Base-by-base conservation (phyloP, 2,329 filamentous ascomycete species). In the Xylaria sp. region DNA sequence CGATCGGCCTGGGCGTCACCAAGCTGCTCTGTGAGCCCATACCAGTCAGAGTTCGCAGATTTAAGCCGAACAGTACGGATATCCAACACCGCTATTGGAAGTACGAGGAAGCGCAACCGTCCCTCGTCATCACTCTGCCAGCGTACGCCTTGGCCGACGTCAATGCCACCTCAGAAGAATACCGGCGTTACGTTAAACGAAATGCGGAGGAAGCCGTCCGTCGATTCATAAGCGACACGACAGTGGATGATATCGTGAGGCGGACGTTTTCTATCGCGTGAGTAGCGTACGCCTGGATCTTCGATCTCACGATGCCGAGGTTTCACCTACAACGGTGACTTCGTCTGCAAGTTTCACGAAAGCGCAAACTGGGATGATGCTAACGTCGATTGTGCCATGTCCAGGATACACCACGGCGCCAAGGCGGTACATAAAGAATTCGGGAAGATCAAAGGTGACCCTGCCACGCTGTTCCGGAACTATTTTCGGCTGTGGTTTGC, bases 401-500 rank as follows among this genome's bases (percentile, higher is more conserved):
- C 52, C 33, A 65, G 63, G 19, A 23, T 65, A 53, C 29, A n/a
- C 6, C 60, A 65, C 37, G 33, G 60, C 46, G 33, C 38, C 19
- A 58, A 57, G 41, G 38, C 38, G 25, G 33, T 56, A 23, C 31
- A 56, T 21, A 46, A 56, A 35, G 64, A 60, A 4, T 27, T 38
- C 3, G 66, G 60, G 10, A 57, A 46, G 17, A 53, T 55, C 10
- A 74, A 79, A 35, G 66, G 69, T 38, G 51, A 69, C 29, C 60
- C 65, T 3, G 71, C 73, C 27, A 55, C 66, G 1, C 74, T 83
- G 3, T 58, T 84, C n/a, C 58, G 63, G 1, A 75, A 76, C 9
- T 72, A 81, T 3, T 78, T 84, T 21, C 68, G 71, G 5, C 65
- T 84, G 1, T 82, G 80, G 78, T 80, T 83, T 64, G 78, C 78